phyloP scores from a whole-genome alignment of 2,329 filamentous ascomycete species.

The Apiospora koreana region DNA sequence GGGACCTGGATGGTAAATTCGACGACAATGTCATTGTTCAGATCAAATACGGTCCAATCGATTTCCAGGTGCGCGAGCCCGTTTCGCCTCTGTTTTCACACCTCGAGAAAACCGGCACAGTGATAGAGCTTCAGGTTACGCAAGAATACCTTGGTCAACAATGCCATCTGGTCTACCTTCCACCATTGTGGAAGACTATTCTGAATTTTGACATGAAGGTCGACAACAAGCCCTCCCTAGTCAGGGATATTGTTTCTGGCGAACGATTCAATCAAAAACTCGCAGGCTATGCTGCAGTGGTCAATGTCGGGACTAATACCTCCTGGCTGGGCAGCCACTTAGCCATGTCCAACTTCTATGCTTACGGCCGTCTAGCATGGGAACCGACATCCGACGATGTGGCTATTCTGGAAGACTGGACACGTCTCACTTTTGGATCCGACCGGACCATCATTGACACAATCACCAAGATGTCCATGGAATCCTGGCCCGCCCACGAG shows the following conservation, averaged over 20 bases:
- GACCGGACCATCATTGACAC: constrained; percentile 56
- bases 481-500: constrained; percentile 71
- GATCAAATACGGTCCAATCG: constrained; percentile 74
- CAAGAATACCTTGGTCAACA: constrained; percentile 76
- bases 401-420: constrained; percentile 64
- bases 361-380: constrained; percentile 69
- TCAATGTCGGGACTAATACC: constrained; percentile 65
- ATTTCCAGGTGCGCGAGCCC: constrained; percentile 73
- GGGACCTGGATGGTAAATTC: constrained; percentile 63
- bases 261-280: constrained; percentile 57
- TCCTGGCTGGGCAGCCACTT: constrained; percentile 72
- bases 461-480: constrained; percentile 64
- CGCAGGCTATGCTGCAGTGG: constrained; percentile 66
- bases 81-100: constrained; percentile 64
- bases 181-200: constrained; percentile 68
- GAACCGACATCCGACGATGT: constrained; percentile 51
- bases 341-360: constrained; percentile 72
- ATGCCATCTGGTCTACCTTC: constrained; percentile 66
- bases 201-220: constrained; percentile 68
- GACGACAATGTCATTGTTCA: constrained; percentile 72
- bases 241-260: constrained; percentile 63
- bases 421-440: constrained; percentile 63
- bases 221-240: constrained; percentile 54
- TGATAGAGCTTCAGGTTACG: constrained; percentile 66
- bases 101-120: constrained; percentile 43